Percentiles rank a stretch among this genome's conserved stretches.
Evolutionary conservation across 768 basidiomycete genomes (phyloP).

Genomic region (Pisolithus marmoratus): DNA sequence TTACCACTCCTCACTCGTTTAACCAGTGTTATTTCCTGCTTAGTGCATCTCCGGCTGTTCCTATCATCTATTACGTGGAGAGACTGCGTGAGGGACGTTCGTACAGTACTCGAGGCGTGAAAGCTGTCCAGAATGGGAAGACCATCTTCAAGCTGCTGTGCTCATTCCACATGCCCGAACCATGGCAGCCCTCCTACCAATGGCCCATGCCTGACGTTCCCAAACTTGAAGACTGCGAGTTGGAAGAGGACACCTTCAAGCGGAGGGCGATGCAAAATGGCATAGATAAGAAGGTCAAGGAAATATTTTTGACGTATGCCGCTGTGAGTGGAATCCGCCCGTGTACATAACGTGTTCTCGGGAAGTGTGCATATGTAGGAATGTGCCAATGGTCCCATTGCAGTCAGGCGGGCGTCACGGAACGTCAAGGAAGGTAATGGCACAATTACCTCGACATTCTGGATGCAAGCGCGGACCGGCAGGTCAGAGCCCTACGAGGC

Average conservation of each 20-base stretch:
- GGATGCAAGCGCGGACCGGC: constrained; percentile 69
- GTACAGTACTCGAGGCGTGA: constrained; percentile 62
- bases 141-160: constrained; percentile 63
- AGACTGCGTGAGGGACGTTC: constrained; percentile 68
- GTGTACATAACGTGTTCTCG: constrained; percentile 16
- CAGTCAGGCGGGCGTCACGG: constrained; percentile 49
- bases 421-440: constrained; percentile 41
- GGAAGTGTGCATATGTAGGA: constrained; percentile 42
- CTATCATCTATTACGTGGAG: constrained; percentile 77
- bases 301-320: constrained; percentile 25
- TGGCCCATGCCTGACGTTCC: constrained; percentile 62
- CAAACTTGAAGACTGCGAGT: constrained; percentile 56
- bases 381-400: constrained; percentile 62
- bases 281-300: constrained; percentile 28
- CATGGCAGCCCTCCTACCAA: constrained; percentile 64
- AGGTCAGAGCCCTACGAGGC: constrained; percentile 55
- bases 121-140: constrained; percentile 50
- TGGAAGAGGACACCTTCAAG: constrained; percentile 43
- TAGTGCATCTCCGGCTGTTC: constrained; percentile 64
- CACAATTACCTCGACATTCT: constrained; percentile 54
- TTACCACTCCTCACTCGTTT: constrained; percentile 5
- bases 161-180: constrained; percentile 79
- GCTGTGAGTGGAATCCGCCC: constrained; percentile 11
- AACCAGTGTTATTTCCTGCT: constrained; percentile 75
- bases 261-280: constrained; percentile 24